Conservation (phyloP, 495 filamentous ascomycete species). For the Aspergillus leporis region DNA sequence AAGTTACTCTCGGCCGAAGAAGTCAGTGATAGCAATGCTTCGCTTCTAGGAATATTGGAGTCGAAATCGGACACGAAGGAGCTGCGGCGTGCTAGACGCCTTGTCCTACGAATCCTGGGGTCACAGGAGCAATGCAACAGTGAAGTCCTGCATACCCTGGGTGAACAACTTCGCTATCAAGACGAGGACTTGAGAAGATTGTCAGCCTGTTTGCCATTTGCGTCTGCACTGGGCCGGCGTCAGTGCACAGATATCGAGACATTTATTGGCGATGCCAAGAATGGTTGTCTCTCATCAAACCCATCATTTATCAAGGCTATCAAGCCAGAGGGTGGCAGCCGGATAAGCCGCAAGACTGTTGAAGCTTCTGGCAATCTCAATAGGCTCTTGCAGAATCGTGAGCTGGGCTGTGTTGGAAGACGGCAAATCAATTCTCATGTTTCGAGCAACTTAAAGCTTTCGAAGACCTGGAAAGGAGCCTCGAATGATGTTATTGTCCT, state of each 20-base stretch:
- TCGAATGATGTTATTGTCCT: slow-evolving; percentile 51
- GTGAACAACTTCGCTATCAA: neutral
- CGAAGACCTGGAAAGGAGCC: slow-evolving; percentile 51
- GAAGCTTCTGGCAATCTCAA: slow-evolving; percentile 2
- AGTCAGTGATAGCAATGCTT: neutral
- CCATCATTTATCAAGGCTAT: slow-evolving; percentile 14
- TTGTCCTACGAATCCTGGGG: neutral
- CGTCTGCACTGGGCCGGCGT: slow-evolving; percentile 14
- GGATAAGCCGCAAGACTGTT: neutral
- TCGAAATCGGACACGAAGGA: neutral
- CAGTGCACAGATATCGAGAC: slow-evolving; percentile 13
- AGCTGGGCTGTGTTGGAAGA: slow-evolving; percentile 20
- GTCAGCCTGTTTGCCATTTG: slow-evolving; percentile 9
- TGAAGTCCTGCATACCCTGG: neutral
- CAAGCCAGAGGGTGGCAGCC: neutral
- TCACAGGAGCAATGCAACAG: neutral
- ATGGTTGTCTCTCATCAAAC: slow-evolving; percentile 15
- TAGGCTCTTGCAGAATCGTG: slow-evolving; percentile 29
- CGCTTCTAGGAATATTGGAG: neutral
- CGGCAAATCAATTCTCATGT: slow-evolving; percentile 21
- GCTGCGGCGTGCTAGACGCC: neutral
- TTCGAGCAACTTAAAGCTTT: slow-evolving; percentile 30
- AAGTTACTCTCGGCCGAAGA: slow-evolving; percentile 1
- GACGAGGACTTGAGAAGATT: slow-evolving; percentile 4
- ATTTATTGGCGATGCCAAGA: slow-evolving; percentile 22